Evolutionary conservation across 495 filamentous ascomycete species (phyloP), one percentile per base, ranked within the genome.

Genomic region (Penicillium coffeae): DNA sequence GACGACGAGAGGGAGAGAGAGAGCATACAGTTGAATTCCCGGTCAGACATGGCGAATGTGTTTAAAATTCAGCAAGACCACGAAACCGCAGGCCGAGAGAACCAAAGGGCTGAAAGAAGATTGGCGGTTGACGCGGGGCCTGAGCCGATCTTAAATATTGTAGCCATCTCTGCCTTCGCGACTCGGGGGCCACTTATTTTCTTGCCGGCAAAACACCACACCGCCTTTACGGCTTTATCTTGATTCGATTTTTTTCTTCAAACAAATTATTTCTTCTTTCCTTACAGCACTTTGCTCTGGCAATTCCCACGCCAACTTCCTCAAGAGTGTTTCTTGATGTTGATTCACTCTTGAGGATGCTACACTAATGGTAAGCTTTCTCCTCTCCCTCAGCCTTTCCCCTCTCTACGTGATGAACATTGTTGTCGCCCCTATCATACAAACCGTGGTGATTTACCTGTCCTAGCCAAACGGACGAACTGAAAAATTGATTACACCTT

Each of bases 391-490:
- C 34, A 22, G 7, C 40, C 45, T 54, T 20, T 21, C 45, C 50
- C 53, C 52, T 42, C 8, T 58, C 48, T 73, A 68, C 65, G 83
- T 89, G 88, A 93, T 92, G 88, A 93, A 76, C 74, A 69, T 75
- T 73, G 75, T 80, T 93, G 88, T 92, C 88, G 88, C 88, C 88
- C 88, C 88, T 88, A 90, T 90, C 88, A 82, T 80, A 92, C 85
- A 71, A 75, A 71, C 65, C 60, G 68, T 94, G 89, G 86, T 91
- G 89, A 93, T 71, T 84, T 89, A 87, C 69, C 86, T 81, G 86
- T 90, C 88, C 75, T 79, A 70, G 85, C 89, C 89, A 91, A 94
- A 94, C 78, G 83, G 89, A 88, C 85, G 73, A 62, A 76, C 86
- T 90, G 87, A 90, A 71, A 63, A 59, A 18, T 52, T 34, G 33